A percentile compares a stretch with the other conserved stretches of the same genome.
Conservation (phyloP, 1,284 basidiomycete species). For the Fistulina hepatica region DNA sequence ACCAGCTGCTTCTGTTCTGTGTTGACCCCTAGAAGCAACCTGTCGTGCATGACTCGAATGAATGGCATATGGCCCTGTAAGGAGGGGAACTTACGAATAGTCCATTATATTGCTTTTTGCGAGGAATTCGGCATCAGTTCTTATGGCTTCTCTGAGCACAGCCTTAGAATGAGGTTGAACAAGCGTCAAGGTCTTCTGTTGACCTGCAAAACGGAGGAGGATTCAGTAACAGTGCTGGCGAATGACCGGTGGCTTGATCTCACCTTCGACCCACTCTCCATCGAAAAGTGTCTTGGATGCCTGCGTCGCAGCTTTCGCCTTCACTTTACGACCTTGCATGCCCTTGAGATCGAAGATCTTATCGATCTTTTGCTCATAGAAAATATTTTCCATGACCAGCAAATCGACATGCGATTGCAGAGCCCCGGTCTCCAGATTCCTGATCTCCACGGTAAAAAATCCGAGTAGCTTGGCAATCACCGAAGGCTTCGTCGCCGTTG, state of each 20-base stretch:
- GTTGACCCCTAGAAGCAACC: slow-evolving; percentile 58
- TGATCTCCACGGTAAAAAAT: slow-evolving; percentile 66
- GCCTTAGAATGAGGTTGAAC: slow-evolving; percentile 62
- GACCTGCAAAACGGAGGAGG: slow-evolving; percentile 37
- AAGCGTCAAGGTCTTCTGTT: slow-evolving; percentile 51
- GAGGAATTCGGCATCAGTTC: slow-evolving; percentile 60
- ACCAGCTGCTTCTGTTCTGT: slow-evolving; percentile 51
- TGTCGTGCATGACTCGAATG: slow-evolving; percentile 21
- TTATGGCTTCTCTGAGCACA: slow-evolving; percentile 56
- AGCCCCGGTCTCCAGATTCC: slow-evolving; percentile 57
- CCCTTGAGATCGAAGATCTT: slow-evolving; percentile 75
- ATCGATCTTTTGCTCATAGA: slow-evolving; percentile 53
- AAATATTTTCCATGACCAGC: slow-evolving; percentile 75
- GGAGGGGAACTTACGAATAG: slow-evolving; percentile 45
- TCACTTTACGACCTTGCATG: slow-evolving; percentile 61
- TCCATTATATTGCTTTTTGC: slow-evolving; percentile 73
- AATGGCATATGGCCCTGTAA: slow-evolving; percentile 1
- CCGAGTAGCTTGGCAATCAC: slow-evolving; percentile 67
- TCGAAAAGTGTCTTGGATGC: slow-evolving; percentile 56
- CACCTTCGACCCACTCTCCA: slow-evolving; percentile 73
- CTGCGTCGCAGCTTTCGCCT: slow-evolving; percentile 26
- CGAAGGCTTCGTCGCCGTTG: slow-evolving; percentile 52
- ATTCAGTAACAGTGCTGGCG: neutral
- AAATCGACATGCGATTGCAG: slow-evolving; percentile 61
- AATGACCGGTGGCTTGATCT: slow-evolving; percentile 9